Evolutionary conservation across 2,329 filamentous ascomycete species (phyloP), one percentile per base, ranked within the genome.

Genomic region (Neopestalotiopsis rosae): DNA sequence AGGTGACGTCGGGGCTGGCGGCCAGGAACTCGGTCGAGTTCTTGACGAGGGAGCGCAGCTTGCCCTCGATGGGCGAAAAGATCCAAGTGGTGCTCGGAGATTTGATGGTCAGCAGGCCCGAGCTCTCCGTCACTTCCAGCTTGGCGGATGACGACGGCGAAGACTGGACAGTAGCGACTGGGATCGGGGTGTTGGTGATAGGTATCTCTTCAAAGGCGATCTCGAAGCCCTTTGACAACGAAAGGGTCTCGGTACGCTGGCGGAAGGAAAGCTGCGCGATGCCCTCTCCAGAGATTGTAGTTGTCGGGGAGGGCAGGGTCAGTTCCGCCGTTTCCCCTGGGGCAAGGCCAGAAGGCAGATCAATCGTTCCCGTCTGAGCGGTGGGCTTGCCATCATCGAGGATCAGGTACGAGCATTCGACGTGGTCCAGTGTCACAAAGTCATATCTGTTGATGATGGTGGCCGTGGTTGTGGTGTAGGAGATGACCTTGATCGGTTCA

Each of bases 401-500:
- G 9, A 78, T 69, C 6, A 69, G 17, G 56, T 76, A 78, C 76
- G 68, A 80, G 24, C 76, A 76, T 65, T 76, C 76, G n/a, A 84
- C 73, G 69, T 84, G 79, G 59, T 81, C 80, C 24, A 85, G 75
- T 2, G 73, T 77, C 32, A 76, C 73, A 72, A 83, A 85, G 67
- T 84, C 82, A 70, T 85, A 83, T 5, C 77, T 74, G 61, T 84
- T 84, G 30, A 77, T 69, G 4, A 84, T 72, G 1, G 73, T 72
- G 3, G 79, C 72, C 7, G 69, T 74, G 4, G 77, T 67, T 3
- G 78, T 72, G 3, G 76, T 72, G 20, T 83, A 74, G 0, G 81
- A 81, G 56, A 81, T 74, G 64, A 83, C 79, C 68, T 81, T 74
- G 76, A 87, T 79, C 3, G 85, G 86, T 68, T 84, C 81, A 66